Percentiles rank a stretch among this genome's conserved stretches.
Conservation (phyloP, 2,329 filamentous ascomycete species). For the Cryphonectria radicalis region DNA sequence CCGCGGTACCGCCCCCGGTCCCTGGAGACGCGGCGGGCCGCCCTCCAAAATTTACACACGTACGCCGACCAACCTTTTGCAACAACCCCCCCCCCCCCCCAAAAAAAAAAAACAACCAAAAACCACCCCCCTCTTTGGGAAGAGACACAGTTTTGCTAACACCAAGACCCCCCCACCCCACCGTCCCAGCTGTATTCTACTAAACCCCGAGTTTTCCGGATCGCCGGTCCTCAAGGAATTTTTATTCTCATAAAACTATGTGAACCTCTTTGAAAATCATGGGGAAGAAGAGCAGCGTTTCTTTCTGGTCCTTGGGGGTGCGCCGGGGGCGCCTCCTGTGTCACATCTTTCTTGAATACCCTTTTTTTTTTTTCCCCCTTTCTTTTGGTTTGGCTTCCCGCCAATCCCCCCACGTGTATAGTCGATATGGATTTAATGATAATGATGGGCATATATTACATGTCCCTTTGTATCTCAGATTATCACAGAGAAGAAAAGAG, state of each 20-base stretch:
- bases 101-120: no score
- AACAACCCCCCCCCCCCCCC: neutral
- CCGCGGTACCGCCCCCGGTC: no score
- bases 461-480: neutral
- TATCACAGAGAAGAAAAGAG: neutral
- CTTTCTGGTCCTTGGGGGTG: neutral
- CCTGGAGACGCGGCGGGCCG: no score
- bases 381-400: neutral
- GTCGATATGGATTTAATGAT: slow-evolving; percentile 27
- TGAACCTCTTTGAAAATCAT: neutral
- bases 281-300: neutral
- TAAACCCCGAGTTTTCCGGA: slow-evolving; percentile 92
- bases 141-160: neutral
- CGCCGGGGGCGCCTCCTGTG: neutral
- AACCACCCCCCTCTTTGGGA: neutral
- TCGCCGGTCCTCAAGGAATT: slow-evolving; percentile 93
- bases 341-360: slow-evolving; percentile 22
- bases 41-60: no score
- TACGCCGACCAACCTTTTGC: no score
- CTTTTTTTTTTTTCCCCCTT: neutral
- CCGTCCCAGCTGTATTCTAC: slow-evolving; percentile 74
- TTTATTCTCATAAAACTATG: slow-evolving; percentile 64
- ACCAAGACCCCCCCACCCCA: no score
- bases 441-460: slow-evolving; percentile 17
- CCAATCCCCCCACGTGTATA: slow-evolving; percentile 9